These are phyloP conservation scores for Plantago major DNA, from an alignment of 257 asterid genomes.

Conservation along the genomic window DNA sequence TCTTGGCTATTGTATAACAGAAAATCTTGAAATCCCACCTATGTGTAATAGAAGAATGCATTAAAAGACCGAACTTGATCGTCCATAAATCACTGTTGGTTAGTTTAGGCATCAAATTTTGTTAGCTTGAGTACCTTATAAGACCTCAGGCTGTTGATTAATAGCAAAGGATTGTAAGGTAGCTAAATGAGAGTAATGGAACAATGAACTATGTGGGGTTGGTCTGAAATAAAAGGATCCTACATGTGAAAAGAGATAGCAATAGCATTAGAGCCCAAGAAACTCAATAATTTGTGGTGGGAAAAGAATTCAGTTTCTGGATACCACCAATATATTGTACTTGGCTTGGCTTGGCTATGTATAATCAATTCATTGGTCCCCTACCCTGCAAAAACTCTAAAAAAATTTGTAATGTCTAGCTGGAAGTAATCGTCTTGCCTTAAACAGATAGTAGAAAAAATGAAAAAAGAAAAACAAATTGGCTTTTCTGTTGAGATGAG, in stretches of 20 bases:
- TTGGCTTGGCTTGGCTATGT: slow-evolving; percentile 21
- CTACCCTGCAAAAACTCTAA: slow-evolving; percentile 41
- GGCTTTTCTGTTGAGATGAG: slow-evolving; percentile 29
- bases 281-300: slow-evolving; percentile 4
- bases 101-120: background rate
- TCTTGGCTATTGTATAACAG: slow-evolving; percentile 11
- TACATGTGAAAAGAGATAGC: background rate
- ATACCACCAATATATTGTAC: slow-evolving; percentile 34
- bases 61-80: background rate
- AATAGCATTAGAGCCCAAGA: background rate
- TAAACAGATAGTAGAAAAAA: slow-evolving; percentile 15
- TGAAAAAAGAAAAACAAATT: slow-evolving; percentile 23
- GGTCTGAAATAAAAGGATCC: background rate
- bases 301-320: slow-evolving; percentile 10
- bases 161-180: background rate
- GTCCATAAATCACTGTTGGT: background rate
- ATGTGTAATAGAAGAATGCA: slow-evolving; percentile 12
- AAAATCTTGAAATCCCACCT: slow-evolving; percentile 18
- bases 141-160: background rate
- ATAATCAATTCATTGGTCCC: slow-evolving; percentile 57
- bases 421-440: slow-evolving; percentile 34
- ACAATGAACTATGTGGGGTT: slow-evolving; percentile 2
- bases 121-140: background rate
- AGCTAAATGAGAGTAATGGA: background rate
- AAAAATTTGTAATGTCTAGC: slow-evolving; percentile 35